A percentile compares a stretch with the other conserved stretches of the same genome.
phyloP scores from a whole-genome alignment of 148 eudicot genomes.

The Vaccinium darrowii region DNA sequence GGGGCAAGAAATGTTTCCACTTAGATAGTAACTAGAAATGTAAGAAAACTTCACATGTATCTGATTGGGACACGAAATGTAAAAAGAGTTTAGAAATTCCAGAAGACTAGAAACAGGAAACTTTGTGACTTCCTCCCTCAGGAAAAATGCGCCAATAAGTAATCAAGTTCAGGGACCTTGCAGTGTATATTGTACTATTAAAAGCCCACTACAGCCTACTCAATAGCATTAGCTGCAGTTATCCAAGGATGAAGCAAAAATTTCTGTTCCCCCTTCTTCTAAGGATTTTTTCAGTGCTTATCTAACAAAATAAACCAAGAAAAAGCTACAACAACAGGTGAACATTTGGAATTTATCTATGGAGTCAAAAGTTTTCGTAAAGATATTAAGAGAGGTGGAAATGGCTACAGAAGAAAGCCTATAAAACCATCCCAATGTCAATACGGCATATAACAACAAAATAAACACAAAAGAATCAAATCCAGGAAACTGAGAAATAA shows the following conservation, averaged over 20 bases:
- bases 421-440: background rate
- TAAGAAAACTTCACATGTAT: background rate
- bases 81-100: background rate
- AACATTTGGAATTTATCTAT: background rate
- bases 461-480: constrained; percentile 8
- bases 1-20: background rate
- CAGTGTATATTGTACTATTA: background rate
- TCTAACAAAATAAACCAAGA: background rate
- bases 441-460: background rate
- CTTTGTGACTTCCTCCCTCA: background rate
- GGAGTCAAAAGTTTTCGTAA: background rate
- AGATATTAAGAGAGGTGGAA: background rate
- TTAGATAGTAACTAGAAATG: background rate
- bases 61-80: background rate
- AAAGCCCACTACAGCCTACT: background rate
- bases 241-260: background rate
- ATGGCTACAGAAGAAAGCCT: background rate
- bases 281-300: background rate
- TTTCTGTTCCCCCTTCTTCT: background rate
- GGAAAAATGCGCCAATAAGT: background rate
- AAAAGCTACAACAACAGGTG: background rate
- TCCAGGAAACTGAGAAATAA: constrained; percentile 11
- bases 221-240: background rate
- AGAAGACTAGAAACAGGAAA: background rate
- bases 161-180: background rate